Evolutionary conservation across 2,329 filamentous ascomycete genomes (phyloP), one percentile per base, ranked within the genome.

Genomic region (Hortaea sp.): DNA sequence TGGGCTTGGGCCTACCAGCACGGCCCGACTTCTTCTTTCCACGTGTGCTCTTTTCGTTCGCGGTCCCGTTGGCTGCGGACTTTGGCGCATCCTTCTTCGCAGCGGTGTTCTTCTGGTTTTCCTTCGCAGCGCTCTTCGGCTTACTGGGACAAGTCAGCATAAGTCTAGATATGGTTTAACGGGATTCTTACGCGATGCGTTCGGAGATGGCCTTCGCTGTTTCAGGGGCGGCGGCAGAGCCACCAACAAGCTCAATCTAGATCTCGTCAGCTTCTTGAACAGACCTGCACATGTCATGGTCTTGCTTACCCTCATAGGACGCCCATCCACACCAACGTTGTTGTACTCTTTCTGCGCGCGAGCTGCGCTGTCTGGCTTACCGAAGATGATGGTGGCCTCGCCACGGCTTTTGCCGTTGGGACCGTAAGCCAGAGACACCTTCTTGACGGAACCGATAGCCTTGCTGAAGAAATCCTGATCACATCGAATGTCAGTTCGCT

Each of bases 381-480:
- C 70, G 73, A 98, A 98, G 53, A 82, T 82, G 58, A 98, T 85
- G 45, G 88, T 92, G 59, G 89, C 89, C 63, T 90, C 87, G 56
- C 92, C 92, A 64, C 88, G 86, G 76, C 89, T 95, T 57, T 82
- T 79, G 54, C 90, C 90, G 64, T 86, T 88, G 54, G 90, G 87
- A 61, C 90, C 92, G 70, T 98, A 98, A 43, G 86, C 88, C 60
- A 98, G 76, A 58, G 92, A 82, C 54, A 94, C 87, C 69, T 79
- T 84, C 78, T 94, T 95, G 70, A 97, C 86, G 53, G 85, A 79
- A 57, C 89, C 90, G 66, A 95, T 81, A 60, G 86, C 84, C 64
- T 87, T 84, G 63, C 76, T 72, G 69, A 98, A 97, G 71, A 97
- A 98, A 73, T 98, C 92, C 92, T 98, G 88, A 69, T 72, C 69